Evolutionary conservation across 2,329 filamentous ascomycete genomes (phyloP).

Genomic region (Hymenoscyphus fructigenus): DNA sequence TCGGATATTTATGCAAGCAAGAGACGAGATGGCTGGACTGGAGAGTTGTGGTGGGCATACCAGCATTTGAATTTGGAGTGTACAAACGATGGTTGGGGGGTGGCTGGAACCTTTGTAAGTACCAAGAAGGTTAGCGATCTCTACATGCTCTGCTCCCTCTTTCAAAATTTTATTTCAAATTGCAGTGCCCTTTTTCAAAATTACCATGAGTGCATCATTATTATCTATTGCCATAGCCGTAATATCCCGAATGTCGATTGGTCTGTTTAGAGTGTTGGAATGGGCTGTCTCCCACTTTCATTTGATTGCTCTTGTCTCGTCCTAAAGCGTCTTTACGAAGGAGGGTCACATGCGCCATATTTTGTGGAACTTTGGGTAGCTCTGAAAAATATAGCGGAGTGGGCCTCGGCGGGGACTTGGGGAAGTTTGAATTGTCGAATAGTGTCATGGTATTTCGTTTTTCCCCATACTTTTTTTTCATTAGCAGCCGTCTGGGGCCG

Average conservation of each 20-base stretch:
- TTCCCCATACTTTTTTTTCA: conserved; percentile 2
- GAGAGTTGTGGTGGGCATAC: neutral
- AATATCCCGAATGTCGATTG: neutral
- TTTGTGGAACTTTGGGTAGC: conserved; percentile 17
- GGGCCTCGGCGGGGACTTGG: neutral
- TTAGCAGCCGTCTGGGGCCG: conserved; percentile 12
- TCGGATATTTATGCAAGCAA: conserved; percentile 23
- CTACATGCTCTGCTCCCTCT: conserved; percentile 22
- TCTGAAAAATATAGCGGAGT: conserved; percentile 3
- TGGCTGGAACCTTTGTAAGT: conserved; percentile 32
- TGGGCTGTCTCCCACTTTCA: neutral
- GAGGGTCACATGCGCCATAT: conserved; percentile 17
- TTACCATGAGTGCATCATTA: neutral
- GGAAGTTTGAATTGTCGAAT: neutral
- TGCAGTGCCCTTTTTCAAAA: neutral
- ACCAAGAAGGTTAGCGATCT: conserved; percentile 36
- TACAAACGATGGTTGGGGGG: conserved; percentile 8
- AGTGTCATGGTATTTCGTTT: neutral
- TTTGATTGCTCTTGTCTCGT: neutral
- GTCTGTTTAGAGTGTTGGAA: too few relatives aligned
- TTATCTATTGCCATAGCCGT: neutral
- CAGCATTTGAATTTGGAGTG: conserved; percentile 5
- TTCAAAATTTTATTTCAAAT: conserved; percentile 6
- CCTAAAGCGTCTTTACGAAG: conserved; percentile 13
- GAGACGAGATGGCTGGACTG: conserved; percentile 6